Percentiles rank a stretch among this genome's conserved stretches.
These are phyloP conservation scores for Xylariaceae sp. DNA, from an alignment of 2,329 filamentous ascomycete species.

Conservation along the genomic window DNA sequence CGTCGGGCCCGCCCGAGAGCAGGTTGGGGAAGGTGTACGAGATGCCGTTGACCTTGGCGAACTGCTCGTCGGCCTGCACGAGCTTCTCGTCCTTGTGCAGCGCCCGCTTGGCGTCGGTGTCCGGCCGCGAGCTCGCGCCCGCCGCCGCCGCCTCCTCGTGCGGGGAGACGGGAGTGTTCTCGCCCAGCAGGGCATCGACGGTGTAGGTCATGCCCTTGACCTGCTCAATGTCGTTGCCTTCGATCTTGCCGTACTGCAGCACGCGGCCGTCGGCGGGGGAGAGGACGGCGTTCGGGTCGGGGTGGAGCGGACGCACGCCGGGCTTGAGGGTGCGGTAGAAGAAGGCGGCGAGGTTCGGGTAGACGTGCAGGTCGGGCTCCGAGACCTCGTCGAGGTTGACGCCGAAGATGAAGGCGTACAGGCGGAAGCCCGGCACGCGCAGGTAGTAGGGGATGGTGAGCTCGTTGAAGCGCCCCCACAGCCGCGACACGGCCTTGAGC, in stretches of 20 bases:
- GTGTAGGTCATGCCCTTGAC: slow-evolving; percentile 99
- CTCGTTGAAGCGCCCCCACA: slow-evolving; percentile 92
- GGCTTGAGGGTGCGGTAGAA: slow-evolving; percentile 95
- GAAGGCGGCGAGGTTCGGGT: slow-evolving; percentile 90
- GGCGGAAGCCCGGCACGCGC: slow-evolving; percentile 80
- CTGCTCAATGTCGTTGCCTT: slow-evolving; percentile 92
- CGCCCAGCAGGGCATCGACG: slow-evolving; percentile 83
- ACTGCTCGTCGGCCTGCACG: slow-evolving; percentile 79
- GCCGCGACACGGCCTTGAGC: slow-evolving; percentile 77
- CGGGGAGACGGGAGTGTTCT: slow-evolving; percentile 40
- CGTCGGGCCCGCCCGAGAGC: slow-evolving; percentile 60
- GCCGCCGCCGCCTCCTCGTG: slow-evolving; percentile 17
- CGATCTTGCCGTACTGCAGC: slow-evolving; percentile 85
- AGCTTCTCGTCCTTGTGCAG: slow-evolving; percentile 51
- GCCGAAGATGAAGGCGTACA: slow-evolving; percentile 88
- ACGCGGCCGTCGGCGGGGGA: slow-evolving; percentile 87
- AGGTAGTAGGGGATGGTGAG: slow-evolving; percentile 80
- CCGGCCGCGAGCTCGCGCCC: slow-evolving; percentile 11
- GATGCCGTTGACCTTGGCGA: slow-evolving; percentile 89
- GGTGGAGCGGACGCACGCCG: slow-evolving; percentile 75
- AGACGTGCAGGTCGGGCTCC: slow-evolving; percentile 80
- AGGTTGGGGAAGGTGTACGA: slow-evolving; percentile 86
- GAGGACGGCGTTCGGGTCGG: slow-evolving; percentile 69
- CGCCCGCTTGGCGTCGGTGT: slow-evolving; percentile 15
- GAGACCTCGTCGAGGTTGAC: slow-evolving; percentile 81